Evolutionary conservation across 2,329 filamentous ascomycete species (phyloP).

Genomic region (Penicillium fuscoglaucum): DNA sequence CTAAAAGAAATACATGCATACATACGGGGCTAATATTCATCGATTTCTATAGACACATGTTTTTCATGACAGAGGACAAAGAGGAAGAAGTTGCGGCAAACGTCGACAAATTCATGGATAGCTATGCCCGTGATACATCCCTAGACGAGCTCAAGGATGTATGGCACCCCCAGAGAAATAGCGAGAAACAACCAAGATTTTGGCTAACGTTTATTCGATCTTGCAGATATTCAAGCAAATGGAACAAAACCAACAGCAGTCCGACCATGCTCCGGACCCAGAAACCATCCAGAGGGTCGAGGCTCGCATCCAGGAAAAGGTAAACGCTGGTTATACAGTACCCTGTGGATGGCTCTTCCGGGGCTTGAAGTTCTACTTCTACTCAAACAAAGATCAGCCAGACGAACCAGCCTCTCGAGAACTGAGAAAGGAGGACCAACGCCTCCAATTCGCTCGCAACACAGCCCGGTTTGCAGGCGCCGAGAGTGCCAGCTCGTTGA

Average conservation of each 20-base stretch:
- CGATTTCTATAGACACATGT: constrained; percentile 63
- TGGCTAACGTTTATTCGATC: constrained; percentile 1
- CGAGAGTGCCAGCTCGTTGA: constrained; percentile 51
- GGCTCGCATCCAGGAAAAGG: constrained; percentile 53
- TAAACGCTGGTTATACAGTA: constrained; percentile 31
- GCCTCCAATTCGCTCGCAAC: constrained; percentile 53
- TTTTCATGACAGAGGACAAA: constrained; percentile 63
- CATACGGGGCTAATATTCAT: constrained; percentile 4
- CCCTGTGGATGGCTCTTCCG: constrained; percentile 52
- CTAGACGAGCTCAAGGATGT: constrained; percentile 60
- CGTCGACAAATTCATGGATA: constrained; percentile 77
- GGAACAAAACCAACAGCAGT: constrained; percentile 23
- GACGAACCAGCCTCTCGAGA: neutral
- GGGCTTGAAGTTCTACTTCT: constrained; percentile 48
- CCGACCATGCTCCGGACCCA: constrained; percentile 45
- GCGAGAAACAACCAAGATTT: neutral
- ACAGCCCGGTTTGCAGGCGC: constrained; percentile 71
- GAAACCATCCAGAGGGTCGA: constrained; percentile 58
- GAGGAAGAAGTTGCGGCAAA: constrained; percentile 58
- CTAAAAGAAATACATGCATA: neutral
- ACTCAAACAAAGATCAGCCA: constrained; percentile 14
- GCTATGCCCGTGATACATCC: constrained; percentile 71
- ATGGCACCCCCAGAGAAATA: constrained; percentile 17
- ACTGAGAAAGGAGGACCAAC: constrained; percentile 7
- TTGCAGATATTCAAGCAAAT: constrained; percentile 46